Evolutionary conservation across 257 asterid species (phyloP), one percentile per base, ranked within the genome.

Genomic region (Petunia axillaris): DNA sequence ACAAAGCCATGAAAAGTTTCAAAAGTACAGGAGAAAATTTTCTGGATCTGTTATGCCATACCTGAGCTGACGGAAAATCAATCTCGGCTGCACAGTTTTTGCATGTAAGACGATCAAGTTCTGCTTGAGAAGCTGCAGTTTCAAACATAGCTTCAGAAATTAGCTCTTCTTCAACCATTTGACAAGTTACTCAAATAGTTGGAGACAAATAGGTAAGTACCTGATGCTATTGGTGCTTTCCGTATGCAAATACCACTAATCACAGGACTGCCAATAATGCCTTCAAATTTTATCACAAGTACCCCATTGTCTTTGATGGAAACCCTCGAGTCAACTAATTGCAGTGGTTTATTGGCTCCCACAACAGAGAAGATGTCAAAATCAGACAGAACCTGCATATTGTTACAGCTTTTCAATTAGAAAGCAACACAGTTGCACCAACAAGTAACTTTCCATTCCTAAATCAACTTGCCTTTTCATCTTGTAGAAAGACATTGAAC

Each of bases 291-390:
- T 76, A 96, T 82, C 68, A 80, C 83, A 76, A 94, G 90, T 54
- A 82, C 63, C 58, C 93, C 94, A 77, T 88, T 89, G 75, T 90
- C 97, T 87, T 90, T 93, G 44, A 94, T 75, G 43, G 88, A 85
- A 83, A 91, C 91, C 85, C 91, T 88, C 70, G 91, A 83, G 83
- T 87, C 98, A 73, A 92, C 89, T 76, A 92, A 81, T 83, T 92
- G 98, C 88, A 96, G 87, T 41, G 99, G 97, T 80, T 89, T 96
- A 86, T 94, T 92, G 86, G 97, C 87, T 77, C 99, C 99, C 78
- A 92, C 97, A 54, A 94, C 84, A 39, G 98, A 87, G 90, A 89
- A 96, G 88, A 96, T 90, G 87, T 96, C 99, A 54, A 96, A 91
- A 79, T 88, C 93, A 64, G 97, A 89, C 59, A 96, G 86, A 83